Percentiles rank a stretch among this genome's conserved stretches.
Conservation (phyloP, 2,329 filamentous ascomycete genomes). For the Fusarium camptoceras region DNA sequence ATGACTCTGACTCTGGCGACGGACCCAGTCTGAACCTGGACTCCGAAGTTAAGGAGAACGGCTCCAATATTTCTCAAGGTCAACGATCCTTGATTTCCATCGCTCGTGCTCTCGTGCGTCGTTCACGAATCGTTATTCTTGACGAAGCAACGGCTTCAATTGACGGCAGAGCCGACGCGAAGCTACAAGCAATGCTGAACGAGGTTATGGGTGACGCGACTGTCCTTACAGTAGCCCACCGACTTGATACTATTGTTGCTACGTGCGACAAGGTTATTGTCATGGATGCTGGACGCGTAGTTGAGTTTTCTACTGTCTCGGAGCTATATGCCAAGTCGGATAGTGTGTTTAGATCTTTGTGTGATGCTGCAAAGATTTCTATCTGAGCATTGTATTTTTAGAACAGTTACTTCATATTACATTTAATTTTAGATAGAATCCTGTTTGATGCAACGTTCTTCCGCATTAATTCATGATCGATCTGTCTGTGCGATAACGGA, state of each 20-base stretch:
- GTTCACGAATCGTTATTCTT: constrained; percentile 20
- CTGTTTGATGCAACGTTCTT: background rate
- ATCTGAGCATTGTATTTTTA: background rate
- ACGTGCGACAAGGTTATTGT: constrained; percentile 38
- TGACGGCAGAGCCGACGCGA: constrained; percentile 21
- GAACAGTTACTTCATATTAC: background rate
- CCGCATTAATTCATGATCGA: background rate
- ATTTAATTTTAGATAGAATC: background rate
- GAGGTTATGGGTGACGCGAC: constrained; percentile 31
- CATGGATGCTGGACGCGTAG: constrained; percentile 34
- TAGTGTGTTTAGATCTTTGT: constrained; percentile 25
- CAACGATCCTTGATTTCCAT: constrained; percentile 27
- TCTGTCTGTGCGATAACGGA: background rate
- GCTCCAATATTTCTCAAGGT: constrained; percentile 26
- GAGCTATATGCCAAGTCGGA: background rate
- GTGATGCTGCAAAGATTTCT: constrained; percentile 23
- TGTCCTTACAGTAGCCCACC: constrained; percentile 37
- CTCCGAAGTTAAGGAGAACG: constrained; percentile 32
- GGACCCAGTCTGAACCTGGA: constrained; percentile 1
- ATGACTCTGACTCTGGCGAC: background rate
- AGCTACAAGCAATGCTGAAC: constrained; percentile 23
- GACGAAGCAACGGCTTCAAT: constrained; percentile 30
- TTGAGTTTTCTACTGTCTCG: constrained; percentile 28
- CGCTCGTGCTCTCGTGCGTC: constrained; percentile 18
- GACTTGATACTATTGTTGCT: constrained; percentile 36